Conservation (phyloP, 2,329 filamentous ascomycete species). For the Pseudogymnoascus pannorum region DNA sequence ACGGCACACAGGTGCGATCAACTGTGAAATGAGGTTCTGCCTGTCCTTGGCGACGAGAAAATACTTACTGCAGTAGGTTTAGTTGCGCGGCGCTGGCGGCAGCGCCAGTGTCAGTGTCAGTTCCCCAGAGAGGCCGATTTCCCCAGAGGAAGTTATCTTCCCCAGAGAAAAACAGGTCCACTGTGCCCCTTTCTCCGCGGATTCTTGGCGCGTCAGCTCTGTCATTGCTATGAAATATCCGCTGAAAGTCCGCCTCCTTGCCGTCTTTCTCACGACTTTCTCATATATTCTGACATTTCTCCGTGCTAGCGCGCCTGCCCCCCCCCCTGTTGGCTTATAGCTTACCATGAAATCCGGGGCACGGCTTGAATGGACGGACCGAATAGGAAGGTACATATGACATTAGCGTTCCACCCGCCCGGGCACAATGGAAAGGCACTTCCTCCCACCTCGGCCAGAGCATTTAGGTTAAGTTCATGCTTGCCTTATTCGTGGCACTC, state of each 20-base stretch:
- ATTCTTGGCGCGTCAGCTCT: not conserved
- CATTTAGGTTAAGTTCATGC: not conserved
- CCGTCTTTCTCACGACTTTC: not conserved
- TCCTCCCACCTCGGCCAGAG: not conserved
- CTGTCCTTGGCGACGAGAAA: not conserved
- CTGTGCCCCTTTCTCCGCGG: not conserved
- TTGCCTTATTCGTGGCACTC: not conserved
- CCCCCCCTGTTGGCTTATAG: too few relatives aligned
- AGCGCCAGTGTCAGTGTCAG: not conserved
- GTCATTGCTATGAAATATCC: not conserved
- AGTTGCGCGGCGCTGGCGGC: not conserved
- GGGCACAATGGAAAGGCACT: not conserved
- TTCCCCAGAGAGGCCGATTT: not conserved
- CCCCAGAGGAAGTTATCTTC: not conserved
- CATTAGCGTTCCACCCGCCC: slow-evolving; percentile 3
- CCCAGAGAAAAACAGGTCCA: not conserved
- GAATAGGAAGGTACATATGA: not conserved
- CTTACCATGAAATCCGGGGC: slow-evolving; percentile 3
- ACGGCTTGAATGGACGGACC: not conserved
- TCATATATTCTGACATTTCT: not conserved
- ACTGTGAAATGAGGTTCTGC: not conserved
- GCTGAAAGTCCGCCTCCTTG: not conserved
- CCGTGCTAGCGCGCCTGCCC: not conserved
- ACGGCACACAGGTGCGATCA: not conserved
- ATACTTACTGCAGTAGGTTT: slow-evolving; percentile 5